These are phyloP conservation scores for Paraphoma sp. DNA, from an alignment of 2,329 filamentous ascomycete species.

Conservation along the genomic window DNA sequence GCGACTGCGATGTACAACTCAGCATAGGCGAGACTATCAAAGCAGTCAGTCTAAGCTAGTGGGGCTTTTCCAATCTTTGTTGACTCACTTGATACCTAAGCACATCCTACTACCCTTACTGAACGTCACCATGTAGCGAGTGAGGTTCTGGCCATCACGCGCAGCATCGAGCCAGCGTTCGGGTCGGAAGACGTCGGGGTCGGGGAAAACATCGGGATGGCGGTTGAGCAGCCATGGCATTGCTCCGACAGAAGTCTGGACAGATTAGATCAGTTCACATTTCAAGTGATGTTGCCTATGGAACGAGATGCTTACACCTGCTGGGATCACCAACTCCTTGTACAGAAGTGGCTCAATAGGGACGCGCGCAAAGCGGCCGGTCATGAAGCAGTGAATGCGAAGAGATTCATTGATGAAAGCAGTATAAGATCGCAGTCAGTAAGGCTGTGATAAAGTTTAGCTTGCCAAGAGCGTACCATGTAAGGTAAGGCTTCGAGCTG, in stretches of 20 bases:
- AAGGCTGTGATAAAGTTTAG: neutral
- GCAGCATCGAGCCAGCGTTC: conserved; percentile 23
- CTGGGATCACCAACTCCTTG: conserved; percentile 20
- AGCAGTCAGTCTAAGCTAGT: neutral
- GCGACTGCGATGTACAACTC: conserved; percentile 21
- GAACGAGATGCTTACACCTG: conserved; percentile 10
- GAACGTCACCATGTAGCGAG: conserved; percentile 49
- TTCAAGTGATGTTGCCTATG: too few species aligned
- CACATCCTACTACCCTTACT: conserved; percentile 48
- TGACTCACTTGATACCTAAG: conserved; percentile 39
- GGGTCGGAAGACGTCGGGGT: conserved; percentile 18
- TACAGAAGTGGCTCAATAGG: conserved; percentile 23
- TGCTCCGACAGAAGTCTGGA: conserved; percentile 30
- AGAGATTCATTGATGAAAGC: conserved; percentile 17
- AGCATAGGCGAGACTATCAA: conserved; percentile 38
- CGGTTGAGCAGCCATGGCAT: conserved; percentile 23
- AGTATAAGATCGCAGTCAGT: neutral
- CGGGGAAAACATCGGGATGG: conserved; percentile 28
- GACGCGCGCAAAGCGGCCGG: conserved; percentile 21
- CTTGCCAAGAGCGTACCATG: conserved; percentile 5
- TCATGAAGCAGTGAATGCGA: conserved; percentile 12
- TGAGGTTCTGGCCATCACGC: conserved; percentile 20
- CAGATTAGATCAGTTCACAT: neutral
- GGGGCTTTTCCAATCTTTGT: neutral
- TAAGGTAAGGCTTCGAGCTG: conserved; percentile 17